These are phyloP conservation scores for Emiliania huxleyi DNA, from an alignment of 78 protist genomes.

Conservation along the genomic window DNA sequence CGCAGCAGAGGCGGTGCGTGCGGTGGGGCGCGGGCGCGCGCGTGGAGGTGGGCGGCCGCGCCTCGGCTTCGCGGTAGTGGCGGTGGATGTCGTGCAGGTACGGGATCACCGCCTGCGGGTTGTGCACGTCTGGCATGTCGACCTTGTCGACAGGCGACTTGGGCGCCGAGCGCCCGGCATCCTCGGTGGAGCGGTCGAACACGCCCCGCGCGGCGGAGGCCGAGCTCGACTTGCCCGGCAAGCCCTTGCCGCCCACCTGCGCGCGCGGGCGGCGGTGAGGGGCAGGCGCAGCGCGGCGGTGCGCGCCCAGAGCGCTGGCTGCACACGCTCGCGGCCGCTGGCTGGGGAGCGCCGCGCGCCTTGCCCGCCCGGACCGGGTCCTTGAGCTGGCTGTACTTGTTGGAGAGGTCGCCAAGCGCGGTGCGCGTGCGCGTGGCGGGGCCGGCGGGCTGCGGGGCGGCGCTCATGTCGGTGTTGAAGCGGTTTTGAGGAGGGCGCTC, in stretches of 20 bases:
- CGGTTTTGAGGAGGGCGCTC: too few relatives aligned
- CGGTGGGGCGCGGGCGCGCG: neutral
- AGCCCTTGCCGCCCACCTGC: neutral
- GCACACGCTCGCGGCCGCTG: neutral
- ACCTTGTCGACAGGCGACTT: neutral
- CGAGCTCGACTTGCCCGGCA: neutral
- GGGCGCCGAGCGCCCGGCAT: neutral
- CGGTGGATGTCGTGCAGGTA: conserved; percentile 42
- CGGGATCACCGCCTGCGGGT: conserved; percentile 34
- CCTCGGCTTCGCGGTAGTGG: conserved; percentile 20
- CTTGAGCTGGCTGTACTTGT: neutral
- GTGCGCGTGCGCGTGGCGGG: neutral
- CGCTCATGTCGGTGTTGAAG: too few relatives aligned
- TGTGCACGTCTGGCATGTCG: neutral
- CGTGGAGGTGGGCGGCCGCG: neutral
- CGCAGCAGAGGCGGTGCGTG: too few relatives aligned
- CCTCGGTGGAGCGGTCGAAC: too few relatives aligned
- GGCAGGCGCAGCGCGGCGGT: too few relatives aligned
- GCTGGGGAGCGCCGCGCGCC: neutral
- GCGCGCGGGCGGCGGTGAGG: too few relatives aligned
- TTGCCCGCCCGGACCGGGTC: neutral
- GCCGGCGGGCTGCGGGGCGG: neutral
- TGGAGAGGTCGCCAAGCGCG: conserved; percentile 12
- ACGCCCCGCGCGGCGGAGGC: neutral
- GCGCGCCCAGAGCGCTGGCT: too few relatives aligned